Percentiles rank a stretch among this genome's conserved stretches.
Conservation (phyloP, 176 grass and related monocot genomes). For the Tuctoria greenei region DNA sequence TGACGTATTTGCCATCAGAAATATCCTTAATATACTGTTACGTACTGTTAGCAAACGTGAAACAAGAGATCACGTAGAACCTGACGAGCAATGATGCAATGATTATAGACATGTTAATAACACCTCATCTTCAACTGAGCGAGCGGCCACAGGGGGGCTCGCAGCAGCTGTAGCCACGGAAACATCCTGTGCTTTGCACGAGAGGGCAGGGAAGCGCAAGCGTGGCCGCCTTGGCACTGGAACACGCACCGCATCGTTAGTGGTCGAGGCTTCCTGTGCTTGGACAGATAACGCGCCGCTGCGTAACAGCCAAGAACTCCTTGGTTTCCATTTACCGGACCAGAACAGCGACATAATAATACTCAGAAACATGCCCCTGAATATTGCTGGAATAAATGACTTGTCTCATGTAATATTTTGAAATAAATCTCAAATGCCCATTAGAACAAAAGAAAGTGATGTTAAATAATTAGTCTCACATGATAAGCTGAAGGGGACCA, state of each 20-base stretch:
- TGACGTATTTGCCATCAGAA: too few relatives aligned
- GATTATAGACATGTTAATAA: not conserved
- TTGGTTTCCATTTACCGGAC: not conserved
- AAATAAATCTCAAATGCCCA: too few relatives aligned
- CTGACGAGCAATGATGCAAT: not conserved
- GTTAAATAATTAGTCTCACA: too few relatives aligned
- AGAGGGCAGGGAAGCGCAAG: slow-evolving; percentile 8
- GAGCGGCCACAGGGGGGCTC: not conserved
- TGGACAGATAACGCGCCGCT: not conserved
- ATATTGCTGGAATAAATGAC: too few relatives aligned
- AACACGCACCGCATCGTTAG: not conserved
- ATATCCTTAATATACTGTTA: too few relatives aligned
- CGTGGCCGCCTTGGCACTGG: slow-evolving; percentile 10
- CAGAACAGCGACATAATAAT: not conserved
- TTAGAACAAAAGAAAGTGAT: too few relatives aligned
- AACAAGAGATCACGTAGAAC: not conserved
- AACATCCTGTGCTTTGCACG: slow-evolving; percentile 1
- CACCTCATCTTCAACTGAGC: not conserved
- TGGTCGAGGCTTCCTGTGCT: not conserved
- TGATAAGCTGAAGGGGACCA: too few relatives aligned
- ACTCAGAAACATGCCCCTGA: not conserved
- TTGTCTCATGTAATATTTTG: too few relatives aligned
- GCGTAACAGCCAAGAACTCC: not conserved
- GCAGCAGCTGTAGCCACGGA: not conserved
- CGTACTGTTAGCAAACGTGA: not conserved